phyloP scores from a whole-genome alignment of 495 filamentous ascomycete genomes.

The Recurvomyces mirabilis region DNA sequence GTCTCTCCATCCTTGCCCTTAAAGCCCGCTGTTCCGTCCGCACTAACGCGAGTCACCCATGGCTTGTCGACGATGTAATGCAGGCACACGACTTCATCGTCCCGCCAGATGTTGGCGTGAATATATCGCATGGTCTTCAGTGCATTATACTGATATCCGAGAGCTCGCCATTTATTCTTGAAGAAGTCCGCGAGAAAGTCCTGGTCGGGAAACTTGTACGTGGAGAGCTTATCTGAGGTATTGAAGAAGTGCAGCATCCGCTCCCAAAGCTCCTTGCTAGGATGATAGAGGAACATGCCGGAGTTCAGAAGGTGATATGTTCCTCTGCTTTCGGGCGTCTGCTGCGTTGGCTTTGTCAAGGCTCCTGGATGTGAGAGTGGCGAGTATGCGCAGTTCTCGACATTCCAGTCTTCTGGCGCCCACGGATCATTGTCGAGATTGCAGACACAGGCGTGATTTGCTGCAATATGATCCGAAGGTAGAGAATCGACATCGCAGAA shows the following conservation, averaged over 20 bases:
- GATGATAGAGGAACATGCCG: conserved; percentile 33
- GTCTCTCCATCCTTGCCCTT: conserved; percentile 36
- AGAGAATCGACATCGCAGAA: conserved; percentile 26
- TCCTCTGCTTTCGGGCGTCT: conserved; percentile 15
- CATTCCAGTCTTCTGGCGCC: conserved; percentile 39
- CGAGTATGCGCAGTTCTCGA: conserved; percentile 41
- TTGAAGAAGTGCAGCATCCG: conserved; percentile 33
- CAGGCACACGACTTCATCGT: conserved; percentile 37
- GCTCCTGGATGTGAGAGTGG: conserved; percentile 29
- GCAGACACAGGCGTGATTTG: conserved; percentile 44
- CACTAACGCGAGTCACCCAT: conserved; percentile 36
- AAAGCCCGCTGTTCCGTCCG: conserved; percentile 36
- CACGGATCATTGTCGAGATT: conserved; percentile 38
- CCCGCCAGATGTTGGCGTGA: conserved; percentile 44
- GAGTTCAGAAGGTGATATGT: conserved; percentile 35
- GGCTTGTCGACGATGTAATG: conserved; percentile 51
- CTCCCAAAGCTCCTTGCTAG: conserved; percentile 29
- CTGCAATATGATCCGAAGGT: conserved; percentile 33
- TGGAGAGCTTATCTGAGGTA: conserved; percentile 26
- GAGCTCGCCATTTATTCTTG: conserved; percentile 31
- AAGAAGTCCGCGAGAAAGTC: conserved; percentile 43
- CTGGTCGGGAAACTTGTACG: conserved; percentile 42
- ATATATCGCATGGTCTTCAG: conserved; percentile 43
- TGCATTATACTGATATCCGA: conserved; percentile 44
- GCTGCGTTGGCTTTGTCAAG: conserved; percentile 22